A percentile compares a stretch with the other conserved stretches of the same genome.
These are phyloP conservation scores for Capsicum pubescens DNA, from an alignment of 257 asterid genomes.

Conservation along the genomic window DNA sequence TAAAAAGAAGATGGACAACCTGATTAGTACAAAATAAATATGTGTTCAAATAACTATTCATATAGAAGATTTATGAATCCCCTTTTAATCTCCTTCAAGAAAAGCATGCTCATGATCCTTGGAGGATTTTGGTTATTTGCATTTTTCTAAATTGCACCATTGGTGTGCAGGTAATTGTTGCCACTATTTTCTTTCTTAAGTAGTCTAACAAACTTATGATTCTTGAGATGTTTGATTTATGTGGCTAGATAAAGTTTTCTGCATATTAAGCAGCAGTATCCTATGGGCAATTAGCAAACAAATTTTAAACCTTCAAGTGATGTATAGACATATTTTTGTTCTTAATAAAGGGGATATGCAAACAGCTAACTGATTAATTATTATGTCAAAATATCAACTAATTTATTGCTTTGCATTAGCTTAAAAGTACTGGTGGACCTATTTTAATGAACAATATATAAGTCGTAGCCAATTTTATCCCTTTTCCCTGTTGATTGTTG, in stretches of 20 bases:
- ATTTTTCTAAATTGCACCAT: slow-evolving; percentile 81
- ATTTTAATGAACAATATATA: background rate
- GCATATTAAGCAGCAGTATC: slow-evolving; percentile 8
- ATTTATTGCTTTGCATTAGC: slow-evolving; percentile 6
- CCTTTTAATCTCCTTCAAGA: slow-evolving; percentile 80
- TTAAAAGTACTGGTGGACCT: background rate
- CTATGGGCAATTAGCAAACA: background rate
- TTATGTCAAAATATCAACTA: background rate
- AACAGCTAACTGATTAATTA: background rate
- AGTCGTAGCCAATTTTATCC: background rate
- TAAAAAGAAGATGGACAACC: no score
- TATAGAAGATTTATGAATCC: slow-evolving; percentile 31
- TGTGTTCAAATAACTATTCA: no score
- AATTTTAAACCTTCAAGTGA: background rate
- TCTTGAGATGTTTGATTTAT: slow-evolving; percentile 15
- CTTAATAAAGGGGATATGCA: background rate
- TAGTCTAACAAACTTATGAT: background rate
- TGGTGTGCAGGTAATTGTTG: slow-evolving; percentile 67
- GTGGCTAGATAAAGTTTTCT: background rate
- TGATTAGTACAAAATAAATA: no score
- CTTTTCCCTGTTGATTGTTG: background rate
- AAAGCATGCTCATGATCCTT: slow-evolving; percentile 86
- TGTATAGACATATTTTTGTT: background rate
- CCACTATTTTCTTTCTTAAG: background rate
- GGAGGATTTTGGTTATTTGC: slow-evolving; percentile 93